A percentile compares a stretch with the other conserved stretches of the same genome.
Evolutionary conservation across 2,329 filamentous ascomycete genomes (phyloP).

Genomic region (Diaporthe batatas): DNA sequence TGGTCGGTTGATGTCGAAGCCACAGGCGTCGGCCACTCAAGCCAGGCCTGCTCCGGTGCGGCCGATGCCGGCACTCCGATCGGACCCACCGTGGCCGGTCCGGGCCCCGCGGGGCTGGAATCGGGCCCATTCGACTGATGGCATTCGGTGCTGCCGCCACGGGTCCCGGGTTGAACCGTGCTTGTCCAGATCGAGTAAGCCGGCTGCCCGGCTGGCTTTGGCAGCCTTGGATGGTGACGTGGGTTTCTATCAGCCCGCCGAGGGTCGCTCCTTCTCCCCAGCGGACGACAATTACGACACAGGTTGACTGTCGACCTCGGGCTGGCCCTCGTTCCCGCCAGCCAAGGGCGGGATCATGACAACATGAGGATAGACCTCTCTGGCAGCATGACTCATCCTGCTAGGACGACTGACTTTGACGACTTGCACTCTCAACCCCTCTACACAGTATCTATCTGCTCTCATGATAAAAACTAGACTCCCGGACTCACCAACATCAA

Average conservation of each 20-base stretch:
- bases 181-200: background rate
- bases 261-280: background rate
- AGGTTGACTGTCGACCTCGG: conserved; percentile 24
- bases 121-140: background rate
- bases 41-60: background rate
- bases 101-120: background rate
- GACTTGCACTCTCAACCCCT: background rate
- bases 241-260: background rate
- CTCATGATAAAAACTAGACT: background rate
- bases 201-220: background rate
- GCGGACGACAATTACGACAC: too few species aligned
- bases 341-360: conserved; percentile 2
- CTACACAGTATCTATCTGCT: background rate
- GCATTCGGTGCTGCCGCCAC: background rate
- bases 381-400: conserved; percentile 9
- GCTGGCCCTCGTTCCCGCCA: background rate
- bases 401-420: background rate
- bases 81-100: conserved; percentile 20
- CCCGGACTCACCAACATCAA: background rate
- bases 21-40: background rate
- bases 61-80: conserved; percentile 26
- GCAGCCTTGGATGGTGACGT: background rate
- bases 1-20: background rate
- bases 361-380: background rate
- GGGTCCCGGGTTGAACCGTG: background rate